phyloP scores from a whole-genome alignment of 2,329 filamentous ascomycete species.

The Lanzia echinophila region DNA sequence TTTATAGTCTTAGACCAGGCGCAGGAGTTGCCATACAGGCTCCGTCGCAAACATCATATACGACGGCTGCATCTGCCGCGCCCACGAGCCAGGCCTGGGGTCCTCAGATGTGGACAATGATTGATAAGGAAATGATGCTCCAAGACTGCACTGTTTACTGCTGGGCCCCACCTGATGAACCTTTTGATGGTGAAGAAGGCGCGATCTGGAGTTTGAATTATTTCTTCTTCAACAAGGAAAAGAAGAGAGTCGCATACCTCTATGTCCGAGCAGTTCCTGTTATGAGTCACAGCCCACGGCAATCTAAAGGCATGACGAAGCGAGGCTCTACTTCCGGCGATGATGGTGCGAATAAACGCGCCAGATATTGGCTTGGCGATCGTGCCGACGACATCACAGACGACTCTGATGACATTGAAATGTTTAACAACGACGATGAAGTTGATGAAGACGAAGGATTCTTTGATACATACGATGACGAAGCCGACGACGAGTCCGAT shows the following conservation, averaged over 20 bases:
- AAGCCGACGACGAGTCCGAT: constrained; percentile 29
- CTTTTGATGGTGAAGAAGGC: constrained; percentile 85
- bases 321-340: constrained; percentile 30
- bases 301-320: constrained; percentile 31
- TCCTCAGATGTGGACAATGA: constrained; percentile 81
- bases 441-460: constrained; percentile 39
- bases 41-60: constrained; percentile 33
- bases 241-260: constrained; percentile 89
- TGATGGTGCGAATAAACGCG: constrained; percentile 67
- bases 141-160: constrained; percentile 85
- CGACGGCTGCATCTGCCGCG: constrained; percentile 33
- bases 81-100: constrained; percentile 64
- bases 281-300: constrained; percentile 55
- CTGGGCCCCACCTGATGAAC: constrained; percentile 83
- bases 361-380: constrained; percentile 81
- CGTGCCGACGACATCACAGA: constrained; percentile 39
- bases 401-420: constrained; percentile 35
- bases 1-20: constrained; percentile 76
- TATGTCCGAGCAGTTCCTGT: constrained; percentile 85
- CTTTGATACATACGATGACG: constrained; percentile 31
- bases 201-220: constrained; percentile 95
- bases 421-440: constrained; percentile 39
- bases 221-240: constrained; percentile 92
- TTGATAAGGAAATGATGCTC: constrained; percentile 92
- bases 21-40: constrained; percentile 35